These are phyloP conservation scores for Amorphotheca resinae DNA, from an alignment of 495 filamentous ascomycete genomes.

Conservation along the genomic window DNA sequence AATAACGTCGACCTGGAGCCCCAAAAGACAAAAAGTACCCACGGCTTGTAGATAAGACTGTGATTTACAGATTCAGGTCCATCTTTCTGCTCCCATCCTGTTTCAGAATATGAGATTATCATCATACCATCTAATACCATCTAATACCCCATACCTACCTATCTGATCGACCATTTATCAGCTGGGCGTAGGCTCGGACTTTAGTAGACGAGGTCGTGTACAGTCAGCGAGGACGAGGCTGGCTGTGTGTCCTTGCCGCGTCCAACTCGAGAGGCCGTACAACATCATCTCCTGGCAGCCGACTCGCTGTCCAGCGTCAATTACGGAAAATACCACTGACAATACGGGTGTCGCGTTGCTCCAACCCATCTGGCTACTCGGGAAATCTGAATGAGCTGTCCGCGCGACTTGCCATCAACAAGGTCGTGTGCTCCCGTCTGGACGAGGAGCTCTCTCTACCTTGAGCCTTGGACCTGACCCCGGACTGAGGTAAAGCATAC, in stretches of 20 bases:
- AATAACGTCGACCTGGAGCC: no score
- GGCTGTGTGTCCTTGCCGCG: background rate
- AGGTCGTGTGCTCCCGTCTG: conserved; percentile 5
- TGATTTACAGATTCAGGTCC: no score
- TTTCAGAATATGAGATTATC: no score
- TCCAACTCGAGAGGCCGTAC: background rate
- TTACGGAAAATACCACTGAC: conserved; percentile 8
- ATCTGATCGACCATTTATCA: no score
- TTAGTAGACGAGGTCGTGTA: no score
- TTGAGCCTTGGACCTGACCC: conserved; percentile 4
- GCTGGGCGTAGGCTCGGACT: no score
- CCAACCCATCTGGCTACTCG: background rate
- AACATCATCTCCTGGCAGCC: conserved; percentile 6
- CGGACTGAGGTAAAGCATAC: no score
- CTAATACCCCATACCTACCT: no score
- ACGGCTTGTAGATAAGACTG: no score
- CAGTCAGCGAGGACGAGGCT: background rate
- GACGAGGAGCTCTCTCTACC: background rate
- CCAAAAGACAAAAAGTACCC: no score
- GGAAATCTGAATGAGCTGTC: conserved; percentile 3
- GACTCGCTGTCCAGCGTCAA: conserved; percentile 4
- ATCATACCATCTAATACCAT: no score
- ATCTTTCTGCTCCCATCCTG: no score
- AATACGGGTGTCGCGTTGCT: background rate
- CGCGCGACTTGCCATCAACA: conserved; percentile 1